Evolutionary conservation across 345 rosid genomes (phyloP), one percentile per base, ranked within the genome.

Genomic region (Eucalyptus sideroxylon): DNA sequence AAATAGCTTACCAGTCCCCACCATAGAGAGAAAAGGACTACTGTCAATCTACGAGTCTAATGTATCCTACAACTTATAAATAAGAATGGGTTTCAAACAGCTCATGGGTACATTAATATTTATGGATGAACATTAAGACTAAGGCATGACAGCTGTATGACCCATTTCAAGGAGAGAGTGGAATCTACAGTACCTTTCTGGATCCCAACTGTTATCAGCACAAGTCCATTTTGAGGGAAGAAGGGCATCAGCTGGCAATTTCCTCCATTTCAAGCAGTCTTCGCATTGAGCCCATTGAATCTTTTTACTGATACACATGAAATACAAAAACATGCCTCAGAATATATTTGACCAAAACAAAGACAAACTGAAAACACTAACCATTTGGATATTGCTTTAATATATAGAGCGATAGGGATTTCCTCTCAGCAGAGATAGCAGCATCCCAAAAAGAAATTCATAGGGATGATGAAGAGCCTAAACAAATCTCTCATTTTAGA

Each of bases 221-320:
- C 98, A 96, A 31, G 94, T 94, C 97, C 97, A 96, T 89, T 90
- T 95, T 90, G 92, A 93, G 27, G 97, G 95, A 94, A 96, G 96
- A 91, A 91, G 94, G 91, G 94, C 94, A 90, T 89, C 90, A 82
- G 92, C 91, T 86, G 96, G 98, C 91, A 96, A 88, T 90, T 92
- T 95, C 86, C 97, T 96, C 98, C 98, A 96, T 91, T 96, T 96
- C 23, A 50, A 92, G 89, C 97, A 96, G 87, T 94, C 95, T 90
- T 95, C 98, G 85, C 98, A 96, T 86, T 95, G 97, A 91, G 88
- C 94, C 98, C 98, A 96, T 90, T 94, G 98, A 83, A 93, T 82
- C 93, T 92, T 95, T 90, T 92, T 92, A 87, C 98, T 96, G 95
- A 86, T 86, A 86, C 85, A 77, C 85, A 77, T 77, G 85, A 37